These are phyloP conservation scores for Aquilaria sinensis DNA, from an alignment of 345 rosid species.

Conservation along the genomic window DNA sequence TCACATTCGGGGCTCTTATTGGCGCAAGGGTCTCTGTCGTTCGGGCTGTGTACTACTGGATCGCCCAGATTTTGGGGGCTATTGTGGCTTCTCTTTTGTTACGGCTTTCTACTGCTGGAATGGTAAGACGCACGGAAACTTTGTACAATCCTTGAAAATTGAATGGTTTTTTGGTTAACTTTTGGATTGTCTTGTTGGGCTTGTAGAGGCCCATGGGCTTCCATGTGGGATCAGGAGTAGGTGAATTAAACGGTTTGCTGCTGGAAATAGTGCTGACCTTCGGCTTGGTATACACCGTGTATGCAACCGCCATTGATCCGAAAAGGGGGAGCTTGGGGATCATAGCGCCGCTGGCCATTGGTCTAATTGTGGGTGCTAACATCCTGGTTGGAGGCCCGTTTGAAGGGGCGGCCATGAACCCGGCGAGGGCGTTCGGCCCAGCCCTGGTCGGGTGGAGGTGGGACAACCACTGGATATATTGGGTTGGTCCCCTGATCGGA, in stretches of 20 bases:
- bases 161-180: neutral
- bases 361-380: constrained; percentile 12
- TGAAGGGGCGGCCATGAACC: constrained; percentile 16
- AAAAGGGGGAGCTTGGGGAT: constrained; percentile 14
- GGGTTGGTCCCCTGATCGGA: constrained; percentile 15
- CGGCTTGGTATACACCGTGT: constrained; percentile 15
- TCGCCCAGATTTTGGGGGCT: constrained; percentile 14
- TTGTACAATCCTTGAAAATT: neutral
- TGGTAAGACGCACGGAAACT: neutral
- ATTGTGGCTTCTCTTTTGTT: constrained; percentile 15
- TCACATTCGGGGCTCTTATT: constrained; percentile 12
- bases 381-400: constrained; percentile 17
- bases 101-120: constrained; percentile 3
- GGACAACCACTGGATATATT: constrained; percentile 18
- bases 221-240: neutral
- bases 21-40: constrained; percentile 14
- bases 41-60: constrained; percentile 13
- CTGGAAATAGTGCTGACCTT: constrained; percentile 13
- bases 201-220: constrained; percentile 13
- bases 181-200: neutral
- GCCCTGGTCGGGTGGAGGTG: constrained; percentile 18
- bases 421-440: constrained; percentile 15
- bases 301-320: constrained; percentile 12
- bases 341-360: constrained; percentile 16
- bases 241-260: constrained; percentile 9